phyloP scores from a whole-genome alignment of 345 rosid species.

The Brassica rapa region DNA sequence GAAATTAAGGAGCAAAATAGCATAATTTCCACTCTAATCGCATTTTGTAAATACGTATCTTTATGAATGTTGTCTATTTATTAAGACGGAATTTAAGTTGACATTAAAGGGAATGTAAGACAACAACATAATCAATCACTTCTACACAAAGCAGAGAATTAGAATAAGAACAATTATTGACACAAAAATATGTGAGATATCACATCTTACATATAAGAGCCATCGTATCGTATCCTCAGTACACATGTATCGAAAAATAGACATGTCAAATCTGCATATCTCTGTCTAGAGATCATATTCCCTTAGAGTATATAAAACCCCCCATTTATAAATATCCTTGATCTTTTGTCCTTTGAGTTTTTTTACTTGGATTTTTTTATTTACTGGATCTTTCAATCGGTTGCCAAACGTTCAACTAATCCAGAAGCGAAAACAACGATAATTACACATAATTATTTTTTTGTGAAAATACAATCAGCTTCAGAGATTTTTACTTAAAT shows the following conservation, averaged over 20 bases:
- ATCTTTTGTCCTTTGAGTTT: background rate
- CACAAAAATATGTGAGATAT: background rate
- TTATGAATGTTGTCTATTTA: conserved; percentile 19
- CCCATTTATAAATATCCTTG: background rate
- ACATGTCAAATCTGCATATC: conserved; percentile 15
- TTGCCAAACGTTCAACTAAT: background rate
- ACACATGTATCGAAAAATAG: conserved; percentile 17
- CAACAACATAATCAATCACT: conserved; percentile 9
- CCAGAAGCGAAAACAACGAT: background rate
- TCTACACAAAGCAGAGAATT: conserved; percentile 6
- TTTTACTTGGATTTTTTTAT: background rate
- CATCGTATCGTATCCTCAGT: conserved; percentile 23
- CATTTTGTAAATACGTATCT: conserved; percentile 23
- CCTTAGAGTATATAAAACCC: conserved; percentile 22
- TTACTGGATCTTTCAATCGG: background rate
- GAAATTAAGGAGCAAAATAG: conserved; percentile 13
- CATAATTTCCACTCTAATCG: conserved; percentile 10
- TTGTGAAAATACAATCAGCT: background rate
- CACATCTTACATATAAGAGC: conserved; percentile 30
- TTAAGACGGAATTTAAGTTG: conserved; percentile 23
- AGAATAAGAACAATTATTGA: conserved; percentile 25
- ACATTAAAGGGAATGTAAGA: conserved; percentile 20
- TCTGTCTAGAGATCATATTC: conserved; percentile 30
- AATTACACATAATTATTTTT: background rate
- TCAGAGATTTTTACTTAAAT: background rate